Percentiles rank a stretch among this genome's conserved stretches.
These are phyloP conservation scores for Rubroboletus pulcherrimus DNA, from an alignment of 768 basidiomycete genomes.

Conservation along the genomic window DNA sequence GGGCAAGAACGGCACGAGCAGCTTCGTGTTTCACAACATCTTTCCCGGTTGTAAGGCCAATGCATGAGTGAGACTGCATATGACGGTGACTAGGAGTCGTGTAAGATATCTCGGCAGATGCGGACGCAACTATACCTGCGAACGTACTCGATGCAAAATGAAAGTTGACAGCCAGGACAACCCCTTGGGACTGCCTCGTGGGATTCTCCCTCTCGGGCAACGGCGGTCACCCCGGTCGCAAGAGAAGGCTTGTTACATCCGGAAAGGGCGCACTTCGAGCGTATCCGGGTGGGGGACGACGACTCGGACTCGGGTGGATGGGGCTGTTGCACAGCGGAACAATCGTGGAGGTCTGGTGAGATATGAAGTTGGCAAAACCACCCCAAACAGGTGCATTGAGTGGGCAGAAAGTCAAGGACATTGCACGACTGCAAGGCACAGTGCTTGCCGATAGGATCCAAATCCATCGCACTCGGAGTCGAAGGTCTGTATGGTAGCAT, in stretches of 20 bases:
- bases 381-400: constrained; percentile 56
- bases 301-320: not conserved
- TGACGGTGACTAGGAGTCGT: constrained; percentile 57
- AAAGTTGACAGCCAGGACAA: constrained; percentile 50
- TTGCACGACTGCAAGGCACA: constrained; percentile 62
- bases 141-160: constrained; percentile 64
- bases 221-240: constrained; percentile 34
- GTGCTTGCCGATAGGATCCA: constrained; percentile 57
- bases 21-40: constrained; percentile 37
- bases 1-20: constrained; percentile 51
- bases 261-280: constrained; percentile 46
- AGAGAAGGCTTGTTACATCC: constrained; percentile 57
- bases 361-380: constrained; percentile 67
- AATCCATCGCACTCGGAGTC: constrained; percentile 30
- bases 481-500: not conserved
- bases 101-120: constrained; percentile 8
- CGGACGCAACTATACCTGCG: not conserved
- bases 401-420: constrained; percentile 72
- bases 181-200: constrained; percentile 22
- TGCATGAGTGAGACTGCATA: constrained; percentile 57
- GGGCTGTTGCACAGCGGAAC: constrained; percentile 29
- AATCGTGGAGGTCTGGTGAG: constrained; percentile 56
- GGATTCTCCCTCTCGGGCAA: not conserved
- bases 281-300: constrained; percentile 22
- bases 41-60: constrained; percentile 15